phyloP scores from a whole-genome alignment of 2,329 filamentous ascomycete genomes.

The Fusarium newnesense region DNA sequence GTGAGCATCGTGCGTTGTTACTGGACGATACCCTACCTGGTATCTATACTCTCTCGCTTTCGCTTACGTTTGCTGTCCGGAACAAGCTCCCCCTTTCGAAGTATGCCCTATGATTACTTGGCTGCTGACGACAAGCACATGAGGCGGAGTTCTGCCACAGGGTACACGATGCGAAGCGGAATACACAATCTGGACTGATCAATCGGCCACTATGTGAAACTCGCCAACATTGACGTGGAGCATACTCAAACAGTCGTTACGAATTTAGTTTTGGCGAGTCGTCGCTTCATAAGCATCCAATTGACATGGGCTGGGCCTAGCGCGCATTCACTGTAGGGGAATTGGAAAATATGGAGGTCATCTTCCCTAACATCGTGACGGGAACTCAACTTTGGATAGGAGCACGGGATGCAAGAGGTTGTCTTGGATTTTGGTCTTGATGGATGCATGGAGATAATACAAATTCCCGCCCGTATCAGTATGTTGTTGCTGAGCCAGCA shows the following conservation, averaged over 20 bases:
- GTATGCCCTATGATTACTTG: slow-evolving; percentile 16
- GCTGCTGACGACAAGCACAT: slow-evolving; percentile 16
- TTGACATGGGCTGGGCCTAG: background rate
- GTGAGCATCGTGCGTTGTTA: slow-evolving; percentile 4
- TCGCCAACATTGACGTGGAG: slow-evolving; percentile 1
- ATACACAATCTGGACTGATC: slow-evolving; percentile 31
- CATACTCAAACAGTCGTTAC: slow-evolving; percentile 8
- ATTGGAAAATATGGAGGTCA: slow-evolving; percentile 15
- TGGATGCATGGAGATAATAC: slow-evolving; percentile 20
- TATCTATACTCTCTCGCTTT: slow-evolving; percentile 14
- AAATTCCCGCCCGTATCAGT: background rate
- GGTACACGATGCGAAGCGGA: slow-evolving; percentile 9
- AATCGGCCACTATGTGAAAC: slow-evolving; percentile 12
- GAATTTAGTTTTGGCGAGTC: slow-evolving; percentile 3
- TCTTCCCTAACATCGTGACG: slow-evolving; percentile 35
- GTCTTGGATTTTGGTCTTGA: slow-evolving; percentile 23
- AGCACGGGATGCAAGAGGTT: slow-evolving; percentile 34
- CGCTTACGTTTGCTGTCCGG: slow-evolving; percentile 1
- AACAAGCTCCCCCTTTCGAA: slow-evolving; percentile 5
- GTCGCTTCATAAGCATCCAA: slow-evolving; percentile 1
- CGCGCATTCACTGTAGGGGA: background rate
- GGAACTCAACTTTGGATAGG: slow-evolving; percentile 15
- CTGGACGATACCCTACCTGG: slow-evolving; percentile 2
- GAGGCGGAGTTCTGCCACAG: slow-evolving; percentile 29
- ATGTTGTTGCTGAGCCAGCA: slow-evolving; percentile 8